Evolutionary conservation across 352 stramenopile species (phyloP), one percentile per base, ranked within the genome.

Genomic region (Bremia lactucae): DNA sequence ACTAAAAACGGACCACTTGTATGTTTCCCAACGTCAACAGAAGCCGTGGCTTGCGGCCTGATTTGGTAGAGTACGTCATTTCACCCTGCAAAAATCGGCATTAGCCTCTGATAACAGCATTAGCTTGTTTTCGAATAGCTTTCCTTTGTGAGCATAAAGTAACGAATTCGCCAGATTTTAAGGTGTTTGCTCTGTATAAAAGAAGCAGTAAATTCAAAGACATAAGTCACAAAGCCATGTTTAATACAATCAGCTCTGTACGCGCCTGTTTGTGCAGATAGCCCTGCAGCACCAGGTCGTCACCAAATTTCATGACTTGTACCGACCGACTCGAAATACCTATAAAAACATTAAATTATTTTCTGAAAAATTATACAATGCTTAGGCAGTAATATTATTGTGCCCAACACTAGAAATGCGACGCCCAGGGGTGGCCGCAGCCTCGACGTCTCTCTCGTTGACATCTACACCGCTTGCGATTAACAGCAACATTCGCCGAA

Each of bases 101-200:
- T 42, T 16, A 45, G 35, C 38, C 1, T 16, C 14, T 29, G 23
- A 9, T 11, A 45, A 19, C 26, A 45, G 16, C 11, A 4, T 36
- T 13, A 20, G 36, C 13, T 15, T 4, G 14, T 26, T 5, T 21
- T 42, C 31, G 18, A n/a, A 13, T 36, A 31, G 20, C 46, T 49
- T 62, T 75, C 79, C 68, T 71, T 64, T 8, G 80, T 78, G 35
- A 92, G 68, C 21, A 88, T 52, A 46, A 89, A 92, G 55, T 88
- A 92, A 26, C 80, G 80, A 29, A 92, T 73, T 49, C 85, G 85
- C 80, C 80, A 92, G 33, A 89, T 55, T 58, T 88, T 87, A 11
- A 92, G 33, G 47, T 92, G 80, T 41, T 85, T 72, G 50, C 80
- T 92, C 80, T 92, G 44, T 40, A 25, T 29, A 10, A 31, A n/a